phyloP scores from a whole-genome alignment of 2,329 filamentous ascomycete species.

The Orbilia blumenaviensis region DNA sequence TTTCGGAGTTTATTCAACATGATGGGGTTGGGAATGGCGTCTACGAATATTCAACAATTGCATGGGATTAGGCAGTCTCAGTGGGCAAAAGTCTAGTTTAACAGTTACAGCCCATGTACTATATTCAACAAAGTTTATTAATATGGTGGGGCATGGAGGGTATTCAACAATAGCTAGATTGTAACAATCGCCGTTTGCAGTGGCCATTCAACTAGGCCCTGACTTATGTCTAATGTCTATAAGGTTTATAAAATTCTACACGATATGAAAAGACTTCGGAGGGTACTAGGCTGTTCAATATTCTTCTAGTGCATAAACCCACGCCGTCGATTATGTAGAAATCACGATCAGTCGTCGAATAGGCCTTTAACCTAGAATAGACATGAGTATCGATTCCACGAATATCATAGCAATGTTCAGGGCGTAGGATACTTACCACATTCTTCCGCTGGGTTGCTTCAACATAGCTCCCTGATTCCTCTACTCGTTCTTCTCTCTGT shows the following conservation, averaged over 20 bases:
- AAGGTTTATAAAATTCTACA: not conserved
- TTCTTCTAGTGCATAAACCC: not conserved
- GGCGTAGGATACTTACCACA: conserved; percentile 28
- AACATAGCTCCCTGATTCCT: conserved; percentile 42
- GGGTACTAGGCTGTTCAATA: not conserved
- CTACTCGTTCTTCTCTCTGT: not conserved
- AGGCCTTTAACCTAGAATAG: conserved; percentile 37
- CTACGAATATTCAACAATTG: conserved; percentile 30
- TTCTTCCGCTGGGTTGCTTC: conserved; percentile 39
- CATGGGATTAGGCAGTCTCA: no score
- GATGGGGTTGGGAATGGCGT: conserved; percentile 25
- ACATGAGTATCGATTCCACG: conserved; percentile 6
- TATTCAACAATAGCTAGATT: conserved; percentile 31
- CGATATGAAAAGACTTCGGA: not conserved
- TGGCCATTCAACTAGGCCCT: conserved; percentile 23
- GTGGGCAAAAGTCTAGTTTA: not conserved
- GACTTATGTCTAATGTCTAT: not conserved
- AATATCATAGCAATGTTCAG: not conserved
- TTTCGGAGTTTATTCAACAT: conserved; percentile 49
- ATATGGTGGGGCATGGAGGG: not conserved
- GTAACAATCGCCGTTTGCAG: conserved; percentile 7
- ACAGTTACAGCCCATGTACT: conserved; percentile 26
- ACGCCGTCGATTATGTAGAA: not conserved
- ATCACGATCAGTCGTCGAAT: conserved; percentile 31
- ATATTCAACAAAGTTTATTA: conserved; percentile 38